phyloP scores from a whole-genome alignment of 176 grass and related monocot genomes.

The Eragrostis curvula region DNA sequence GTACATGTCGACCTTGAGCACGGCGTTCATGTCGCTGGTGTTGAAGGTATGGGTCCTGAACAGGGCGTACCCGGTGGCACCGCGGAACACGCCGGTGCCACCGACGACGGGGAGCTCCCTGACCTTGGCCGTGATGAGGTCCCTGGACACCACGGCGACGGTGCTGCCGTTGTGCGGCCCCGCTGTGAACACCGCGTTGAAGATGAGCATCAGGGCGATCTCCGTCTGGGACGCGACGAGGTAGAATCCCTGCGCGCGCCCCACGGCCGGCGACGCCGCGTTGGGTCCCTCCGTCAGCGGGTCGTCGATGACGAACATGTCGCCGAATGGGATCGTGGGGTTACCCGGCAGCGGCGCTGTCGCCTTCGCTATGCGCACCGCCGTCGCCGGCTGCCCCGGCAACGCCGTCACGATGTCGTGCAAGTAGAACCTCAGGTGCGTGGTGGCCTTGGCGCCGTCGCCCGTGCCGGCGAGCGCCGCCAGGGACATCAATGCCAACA shows the following conservation, averaged over 20 bases:
- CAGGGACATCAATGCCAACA: background rate
- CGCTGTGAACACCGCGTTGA: conserved; percentile 46
- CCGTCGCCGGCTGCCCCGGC: conserved; percentile 32
- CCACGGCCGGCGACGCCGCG: conserved; percentile 34
- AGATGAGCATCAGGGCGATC: conserved; percentile 35
- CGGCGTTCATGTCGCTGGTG: conserved; percentile 19
- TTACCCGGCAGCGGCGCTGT: background rate
- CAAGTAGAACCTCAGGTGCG: conserved; percentile 74
- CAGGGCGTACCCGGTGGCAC: conserved; percentile 41
- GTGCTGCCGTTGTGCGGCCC: conserved; percentile 59
- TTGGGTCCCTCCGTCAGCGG: conserved; percentile 46
- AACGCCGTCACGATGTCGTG: conserved; percentile 54
- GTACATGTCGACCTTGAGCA: conserved; percentile 60
- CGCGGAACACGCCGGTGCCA: conserved; percentile 47
- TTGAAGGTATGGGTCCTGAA: conserved; percentile 39
- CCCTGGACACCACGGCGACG: conserved; percentile 48
- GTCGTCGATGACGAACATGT: conserved; percentile 64
- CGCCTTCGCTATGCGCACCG: conserved; percentile 38
- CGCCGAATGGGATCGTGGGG: conserved; percentile 47
- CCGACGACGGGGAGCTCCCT: conserved; percentile 66
- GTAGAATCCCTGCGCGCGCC: conserved; percentile 63
- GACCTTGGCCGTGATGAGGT: conserved; percentile 31
- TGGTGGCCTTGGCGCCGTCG: conserved; percentile 1
- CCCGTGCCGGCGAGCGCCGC: background rate
- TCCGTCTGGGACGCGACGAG: conserved; percentile 28